These are phyloP conservation scores for Trichoderma semiorbis DNA, from an alignment of 2,329 filamentous ascomycete species.

Conservation along the genomic window DNA sequence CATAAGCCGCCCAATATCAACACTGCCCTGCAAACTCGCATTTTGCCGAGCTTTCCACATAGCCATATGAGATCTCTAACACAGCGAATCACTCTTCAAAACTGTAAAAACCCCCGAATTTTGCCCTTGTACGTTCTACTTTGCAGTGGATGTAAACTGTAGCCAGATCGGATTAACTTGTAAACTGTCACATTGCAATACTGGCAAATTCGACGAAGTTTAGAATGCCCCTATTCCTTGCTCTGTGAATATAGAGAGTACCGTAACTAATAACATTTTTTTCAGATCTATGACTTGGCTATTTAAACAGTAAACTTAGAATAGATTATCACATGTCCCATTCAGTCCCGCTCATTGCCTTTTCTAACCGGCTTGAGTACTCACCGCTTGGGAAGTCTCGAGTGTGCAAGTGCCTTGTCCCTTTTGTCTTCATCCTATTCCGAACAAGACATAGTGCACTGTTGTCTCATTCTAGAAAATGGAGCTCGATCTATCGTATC, in stretches of 20 bases:
- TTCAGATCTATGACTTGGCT: not conserved
- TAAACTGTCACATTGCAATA: not conserved
- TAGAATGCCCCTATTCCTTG: not conserved
- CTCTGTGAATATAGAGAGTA: not conserved
- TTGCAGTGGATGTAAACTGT: not conserved
- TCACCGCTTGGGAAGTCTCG: not conserved
- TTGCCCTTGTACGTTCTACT: not conserved
- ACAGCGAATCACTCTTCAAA: not conserved
- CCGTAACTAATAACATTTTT: not conserved
- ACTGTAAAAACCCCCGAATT: not conserved
- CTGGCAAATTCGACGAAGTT: not conserved
- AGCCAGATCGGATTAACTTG: not conserved
- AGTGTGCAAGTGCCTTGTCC: not conserved
- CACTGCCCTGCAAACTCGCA: not conserved
- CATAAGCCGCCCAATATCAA: not conserved
- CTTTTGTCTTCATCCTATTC: not conserved
- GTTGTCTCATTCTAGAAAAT: not conserved
- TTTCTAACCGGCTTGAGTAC: not conserved
- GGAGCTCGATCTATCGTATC: not conserved
- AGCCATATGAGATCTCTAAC: not conserved
- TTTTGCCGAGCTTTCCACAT: not conserved
- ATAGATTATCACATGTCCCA: not conserved
- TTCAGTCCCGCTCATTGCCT: not conserved
- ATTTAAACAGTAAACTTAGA: not conserved
- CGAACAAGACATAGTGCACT: not conserved